A percentile compares a stretch with the other conserved stretches of the same genome.
phyloP scores from a whole-genome alignment of 768 basidiomycete genomes.

The Panaeolus papilionaceus region DNA sequence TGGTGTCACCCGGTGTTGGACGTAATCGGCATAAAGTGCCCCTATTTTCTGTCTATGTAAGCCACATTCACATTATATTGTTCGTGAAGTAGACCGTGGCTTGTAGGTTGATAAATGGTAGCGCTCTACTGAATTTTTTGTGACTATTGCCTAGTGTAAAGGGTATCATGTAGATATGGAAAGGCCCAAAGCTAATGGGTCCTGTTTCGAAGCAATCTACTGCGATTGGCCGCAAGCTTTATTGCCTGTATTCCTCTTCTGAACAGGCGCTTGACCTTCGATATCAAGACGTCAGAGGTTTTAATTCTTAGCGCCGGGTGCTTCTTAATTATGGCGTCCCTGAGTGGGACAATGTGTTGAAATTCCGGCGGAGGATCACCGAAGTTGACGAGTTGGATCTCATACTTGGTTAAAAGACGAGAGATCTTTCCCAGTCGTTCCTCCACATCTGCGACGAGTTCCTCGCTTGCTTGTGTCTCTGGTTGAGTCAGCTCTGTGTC shows the following conservation, averaged over 20 bases:
- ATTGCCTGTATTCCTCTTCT: background rate
- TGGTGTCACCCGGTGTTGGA: conserved; percentile 1
- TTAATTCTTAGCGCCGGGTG: background rate
- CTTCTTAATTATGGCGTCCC: background rate
- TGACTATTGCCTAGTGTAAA: too few relatives aligned
- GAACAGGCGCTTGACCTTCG: background rate
- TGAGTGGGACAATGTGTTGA: background rate
- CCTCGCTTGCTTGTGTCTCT: background rate
- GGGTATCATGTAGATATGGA: too few relatives aligned
- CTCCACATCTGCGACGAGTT: background rate
- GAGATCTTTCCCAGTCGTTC: background rate
- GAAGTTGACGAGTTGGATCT: background rate
- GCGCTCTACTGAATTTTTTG: too few relatives aligned
- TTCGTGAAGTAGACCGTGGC: too few relatives aligned
- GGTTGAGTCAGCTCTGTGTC: background rate
- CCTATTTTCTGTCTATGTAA: background rate
- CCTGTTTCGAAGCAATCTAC: too few relatives aligned
- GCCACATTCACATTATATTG: too few relatives aligned
- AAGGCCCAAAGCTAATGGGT: too few relatives aligned
- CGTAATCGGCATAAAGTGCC: background rate
- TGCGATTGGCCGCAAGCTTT: too few relatives aligned
- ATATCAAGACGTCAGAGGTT: background rate
- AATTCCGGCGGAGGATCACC: background rate
- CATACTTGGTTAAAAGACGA: background rate
- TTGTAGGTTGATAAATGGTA: too few relatives aligned